These are phyloP conservation scores for Chlorella vulgaris DNA, from an alignment of 139 green algal genomes.

Conservation along the genomic window DNA sequence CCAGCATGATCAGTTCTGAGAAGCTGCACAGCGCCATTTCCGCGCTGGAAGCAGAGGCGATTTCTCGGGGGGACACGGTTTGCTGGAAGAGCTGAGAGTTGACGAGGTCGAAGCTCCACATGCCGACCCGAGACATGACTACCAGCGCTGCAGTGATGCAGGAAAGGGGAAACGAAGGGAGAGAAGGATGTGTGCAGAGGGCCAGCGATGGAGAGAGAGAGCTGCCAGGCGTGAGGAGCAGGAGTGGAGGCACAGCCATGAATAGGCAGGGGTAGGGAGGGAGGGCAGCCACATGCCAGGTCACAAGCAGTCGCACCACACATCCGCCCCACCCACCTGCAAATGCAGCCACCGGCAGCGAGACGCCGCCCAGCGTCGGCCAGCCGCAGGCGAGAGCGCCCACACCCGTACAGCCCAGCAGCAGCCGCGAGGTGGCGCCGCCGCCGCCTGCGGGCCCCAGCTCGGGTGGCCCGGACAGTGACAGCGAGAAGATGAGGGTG, in stretches of 20 bases:
- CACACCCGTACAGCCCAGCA: no score
- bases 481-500: background rate
- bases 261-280: no score
- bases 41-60: conserved; percentile 42
- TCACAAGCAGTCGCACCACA: no score
- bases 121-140: conserved; percentile 52
- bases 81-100: conserved; percentile 60
- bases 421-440: conserved; percentile 16
- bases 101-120: conserved; percentile 62
- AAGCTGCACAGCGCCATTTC: conserved; percentile 60
- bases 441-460: conserved; percentile 24
- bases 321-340: no score
- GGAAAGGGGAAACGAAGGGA: background rate
- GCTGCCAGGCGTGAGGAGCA: background rate
- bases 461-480: conserved; percentile 8
- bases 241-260: background rate
- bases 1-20: conserved; percentile 58
- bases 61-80: conserved; percentile 40
- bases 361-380: conserved; percentile 24
- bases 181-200: no score
- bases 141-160: conserved; percentile 14
- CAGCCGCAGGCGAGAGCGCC: background rate
- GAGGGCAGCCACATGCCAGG: no score
- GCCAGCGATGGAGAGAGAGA: background rate
- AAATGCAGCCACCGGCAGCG: conserved; percentile 48